These are phyloP conservation scores for Crotalaria pallida DNA, from an alignment of 306 rosid genomes.

Conservation along the genomic window DNA sequence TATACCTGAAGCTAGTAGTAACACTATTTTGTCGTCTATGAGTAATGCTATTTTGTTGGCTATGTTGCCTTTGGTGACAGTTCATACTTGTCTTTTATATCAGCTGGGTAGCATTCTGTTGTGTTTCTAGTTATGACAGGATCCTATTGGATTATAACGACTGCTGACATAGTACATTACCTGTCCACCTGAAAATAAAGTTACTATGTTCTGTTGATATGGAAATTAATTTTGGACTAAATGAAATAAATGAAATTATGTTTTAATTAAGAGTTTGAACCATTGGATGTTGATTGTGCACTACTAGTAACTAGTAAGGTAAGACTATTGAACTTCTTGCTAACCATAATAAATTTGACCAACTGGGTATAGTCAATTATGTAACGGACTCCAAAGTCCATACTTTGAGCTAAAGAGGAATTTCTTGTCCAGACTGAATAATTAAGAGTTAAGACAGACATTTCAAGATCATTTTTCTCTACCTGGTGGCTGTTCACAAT, in stretches of 20 bases:
- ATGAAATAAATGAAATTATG: neutral
- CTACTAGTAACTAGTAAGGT: neutral
- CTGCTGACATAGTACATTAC: neutral
- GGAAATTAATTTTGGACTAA: neutral
- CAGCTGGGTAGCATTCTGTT: neutral
- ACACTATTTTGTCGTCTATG: neutral
- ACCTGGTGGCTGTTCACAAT: neutral
- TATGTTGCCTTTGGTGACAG: neutral
- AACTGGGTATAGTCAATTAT: neutral
- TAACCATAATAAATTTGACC: neutral
- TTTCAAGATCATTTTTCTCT: too few species aligned
- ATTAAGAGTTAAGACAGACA: too few species aligned
- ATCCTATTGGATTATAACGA: neutral
- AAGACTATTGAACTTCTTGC: neutral
- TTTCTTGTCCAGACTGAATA: neutral
- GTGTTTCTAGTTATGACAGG: neutral
- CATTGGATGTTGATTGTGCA: neutral
- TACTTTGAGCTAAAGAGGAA: too few species aligned
- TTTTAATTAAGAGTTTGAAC: neutral
- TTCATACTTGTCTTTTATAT: neutral
- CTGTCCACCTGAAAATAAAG: neutral
- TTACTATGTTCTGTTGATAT: neutral
- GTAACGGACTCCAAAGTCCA: too few species aligned
- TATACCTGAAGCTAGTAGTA: slow-evolving; percentile 1
- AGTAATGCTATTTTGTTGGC: slow-evolving; percentile 6